phyloP scores from a whole-genome alignment of 1,284 basidiomycete genomes.

The Kalmanozyma brasiliensis region DNA sequence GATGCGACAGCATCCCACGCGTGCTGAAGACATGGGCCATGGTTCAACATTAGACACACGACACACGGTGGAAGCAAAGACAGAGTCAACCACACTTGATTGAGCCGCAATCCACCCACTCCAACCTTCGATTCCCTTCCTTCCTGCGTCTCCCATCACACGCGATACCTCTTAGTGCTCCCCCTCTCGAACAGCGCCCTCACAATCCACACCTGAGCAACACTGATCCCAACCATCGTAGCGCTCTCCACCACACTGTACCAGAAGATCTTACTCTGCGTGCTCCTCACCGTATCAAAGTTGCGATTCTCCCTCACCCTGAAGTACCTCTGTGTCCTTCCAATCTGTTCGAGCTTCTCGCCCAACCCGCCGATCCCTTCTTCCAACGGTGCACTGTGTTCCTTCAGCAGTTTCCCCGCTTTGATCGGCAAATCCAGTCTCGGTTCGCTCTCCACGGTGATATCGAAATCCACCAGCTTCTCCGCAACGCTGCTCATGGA shows the following conservation, averaged over 20 bases:
- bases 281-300: conserved; percentile 61
- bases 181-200: conserved; percentile 61
- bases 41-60: no score
- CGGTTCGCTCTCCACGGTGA: conserved; percentile 67
- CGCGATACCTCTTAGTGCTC: conserved; percentile 61
- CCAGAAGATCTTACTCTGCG: conserved; percentile 60
- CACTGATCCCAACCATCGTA: conserved; percentile 59
- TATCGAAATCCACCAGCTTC: conserved; percentile 67
- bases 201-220: conserved; percentile 63
- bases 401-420: conserved; percentile 54
- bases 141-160: no score
- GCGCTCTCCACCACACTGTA: conserved; percentile 61
- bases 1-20: no score
- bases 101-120: no score
- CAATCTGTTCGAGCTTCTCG: conserved; percentile 53
- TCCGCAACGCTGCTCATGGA: conserved; percentile 70
- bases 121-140: no score
- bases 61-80: no score
- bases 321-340: conserved; percentile 64
- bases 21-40: no score
- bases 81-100: no score
- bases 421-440: conserved; percentile 60
- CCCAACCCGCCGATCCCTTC: conserved; percentile 55
- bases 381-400: conserved; percentile 63
- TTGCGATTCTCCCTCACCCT: conserved; percentile 65